These are phyloP conservation scores for Glaciozyma antarctica DNA, from an alignment of 768 basidiomycete genomes.

Conservation along the genomic window DNA sequence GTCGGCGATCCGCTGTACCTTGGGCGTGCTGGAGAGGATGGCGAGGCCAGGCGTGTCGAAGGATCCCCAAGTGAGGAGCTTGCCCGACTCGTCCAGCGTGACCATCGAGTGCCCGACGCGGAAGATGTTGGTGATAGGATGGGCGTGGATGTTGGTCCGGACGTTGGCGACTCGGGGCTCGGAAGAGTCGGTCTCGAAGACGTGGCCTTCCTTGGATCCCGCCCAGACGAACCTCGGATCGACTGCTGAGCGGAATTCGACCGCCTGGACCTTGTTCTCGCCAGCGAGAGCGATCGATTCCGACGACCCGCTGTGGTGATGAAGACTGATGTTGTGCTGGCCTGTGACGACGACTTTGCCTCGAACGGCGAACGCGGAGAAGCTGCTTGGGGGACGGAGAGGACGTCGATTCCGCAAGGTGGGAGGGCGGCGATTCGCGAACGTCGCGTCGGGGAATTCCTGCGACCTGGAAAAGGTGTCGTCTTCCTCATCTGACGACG, in stretches of 20 bases:
- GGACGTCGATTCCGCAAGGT: slow-evolving; percentile 37
- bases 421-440: slow-evolving; percentile 43
- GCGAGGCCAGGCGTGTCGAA: neutral
- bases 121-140: slow-evolving; percentile 62
- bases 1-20: slow-evolving; percentile 53
- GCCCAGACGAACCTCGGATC: slow-evolving; percentile 68
- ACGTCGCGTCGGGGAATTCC: slow-evolving; percentile 43
- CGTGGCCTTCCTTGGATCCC: slow-evolving; percentile 80
- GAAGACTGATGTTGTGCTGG: slow-evolving; percentile 39
- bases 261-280: slow-evolving; percentile 60
- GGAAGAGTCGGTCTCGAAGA: slow-evolving; percentile 70
- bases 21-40: neutral
- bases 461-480: slow-evolving; percentile 27
- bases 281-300: slow-evolving; percentile 58
- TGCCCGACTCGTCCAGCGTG: slow-evolving; percentile 75
- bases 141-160: slow-evolving; percentile 56
- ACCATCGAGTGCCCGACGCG: slow-evolving; percentile 63
- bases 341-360: slow-evolving; percentile 39
- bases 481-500: slow-evolving; percentile 25
- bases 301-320: slow-evolving; percentile 35
- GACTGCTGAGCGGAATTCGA: slow-evolving; percentile 55
- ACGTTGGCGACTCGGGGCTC: slow-evolving; percentile 52
- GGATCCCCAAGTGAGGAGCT: slow-evolving; percentile 56
- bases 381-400: slow-evolving; percentile 31
- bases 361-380: slow-evolving; percentile 39